Evolutionary conservation across 352 stramenopile species (phyloP).

Genomic region (Halophytophthora polymorphica): DNA sequence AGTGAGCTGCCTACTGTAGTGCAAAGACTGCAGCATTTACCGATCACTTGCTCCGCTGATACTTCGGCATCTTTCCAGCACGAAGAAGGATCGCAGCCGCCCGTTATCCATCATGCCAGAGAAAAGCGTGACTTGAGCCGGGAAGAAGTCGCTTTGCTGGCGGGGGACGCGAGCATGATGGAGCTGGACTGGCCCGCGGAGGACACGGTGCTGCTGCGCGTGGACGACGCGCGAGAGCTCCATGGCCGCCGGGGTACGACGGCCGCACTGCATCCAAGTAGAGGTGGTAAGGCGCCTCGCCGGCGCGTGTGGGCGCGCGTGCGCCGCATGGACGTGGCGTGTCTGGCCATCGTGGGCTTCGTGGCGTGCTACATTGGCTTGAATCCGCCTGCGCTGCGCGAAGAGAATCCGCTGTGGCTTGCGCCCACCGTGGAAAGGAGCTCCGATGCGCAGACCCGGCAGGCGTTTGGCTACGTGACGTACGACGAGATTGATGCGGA

Average conservation of each 20-base stretch:
- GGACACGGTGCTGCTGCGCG: constrained; percentile 21
- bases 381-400: constrained; percentile 35
- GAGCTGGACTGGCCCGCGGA: constrained; percentile 6
- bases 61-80: too few species aligned
- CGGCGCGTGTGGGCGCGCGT: constrained; percentile 18
- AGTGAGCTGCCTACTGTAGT: too few species aligned
- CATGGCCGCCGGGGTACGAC: not conserved
- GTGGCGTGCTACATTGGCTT: constrained; percentile 51
- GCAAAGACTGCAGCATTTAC: too few species aligned
- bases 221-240: constrained; percentile 3
- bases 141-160: too few species aligned
- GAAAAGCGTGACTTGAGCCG: too few species aligned
- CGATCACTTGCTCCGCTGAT: too few species aligned
- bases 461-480: constrained; percentile 36
- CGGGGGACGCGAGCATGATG: too few species aligned
- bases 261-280: not conserved
- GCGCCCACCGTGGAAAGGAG: constrained; percentile 19
- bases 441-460: not conserved
- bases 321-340: constrained; percentile 46
- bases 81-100: too few species aligned
- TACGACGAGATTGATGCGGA: constrained; percentile 49
- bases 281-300: not conserved
- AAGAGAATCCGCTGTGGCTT: constrained; percentile 36
- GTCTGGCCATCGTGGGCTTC: constrained; percentile 43
- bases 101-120: too few species aligned